phyloP scores from a whole-genome alignment of 208 protist genomes.

The Leishmania braziliensis region DNA sequence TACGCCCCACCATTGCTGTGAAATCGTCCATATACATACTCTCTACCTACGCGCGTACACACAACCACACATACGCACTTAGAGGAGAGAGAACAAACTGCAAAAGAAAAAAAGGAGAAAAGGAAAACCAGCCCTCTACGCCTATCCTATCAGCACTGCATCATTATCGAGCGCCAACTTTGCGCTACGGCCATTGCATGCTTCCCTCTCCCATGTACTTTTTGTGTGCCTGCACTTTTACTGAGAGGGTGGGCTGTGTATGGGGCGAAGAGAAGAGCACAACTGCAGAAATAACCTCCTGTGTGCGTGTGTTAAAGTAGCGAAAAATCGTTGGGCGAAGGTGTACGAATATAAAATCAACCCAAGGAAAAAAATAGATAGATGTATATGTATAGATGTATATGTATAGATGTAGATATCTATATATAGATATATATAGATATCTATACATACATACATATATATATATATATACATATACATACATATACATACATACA shows the following conservation, averaged over 20 bases:
- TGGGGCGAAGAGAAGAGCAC: background rate
- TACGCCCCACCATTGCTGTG: background rate
- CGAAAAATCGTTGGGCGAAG: background rate
- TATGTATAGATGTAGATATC: background rate
- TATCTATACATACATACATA: background rate
- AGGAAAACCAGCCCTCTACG: background rate
- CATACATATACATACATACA: background rate
- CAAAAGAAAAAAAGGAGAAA: constrained; percentile 15
- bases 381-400: background rate
- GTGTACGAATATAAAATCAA: constrained; percentile 1
- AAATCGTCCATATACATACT: background rate
- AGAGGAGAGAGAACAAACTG: constrained; percentile 3
- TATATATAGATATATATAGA: background rate
- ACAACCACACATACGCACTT: background rate
- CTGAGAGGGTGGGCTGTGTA: background rate
- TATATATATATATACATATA: background rate
- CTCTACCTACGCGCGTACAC: background rate
- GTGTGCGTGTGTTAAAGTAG: constrained; percentile 17
- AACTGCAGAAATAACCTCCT: constrained; percentile 1
- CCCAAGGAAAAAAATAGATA: background rate
- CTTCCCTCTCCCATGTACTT: background rate
- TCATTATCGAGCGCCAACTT: background rate
- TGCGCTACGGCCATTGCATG: background rate
- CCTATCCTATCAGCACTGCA: background rate
- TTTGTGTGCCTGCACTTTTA: background rate